A percentile compares a stretch with the other conserved stretches of the same genome.
Conservation (phyloP, 164 flowering plant genomes). For the Vitis amurensis region DNA sequence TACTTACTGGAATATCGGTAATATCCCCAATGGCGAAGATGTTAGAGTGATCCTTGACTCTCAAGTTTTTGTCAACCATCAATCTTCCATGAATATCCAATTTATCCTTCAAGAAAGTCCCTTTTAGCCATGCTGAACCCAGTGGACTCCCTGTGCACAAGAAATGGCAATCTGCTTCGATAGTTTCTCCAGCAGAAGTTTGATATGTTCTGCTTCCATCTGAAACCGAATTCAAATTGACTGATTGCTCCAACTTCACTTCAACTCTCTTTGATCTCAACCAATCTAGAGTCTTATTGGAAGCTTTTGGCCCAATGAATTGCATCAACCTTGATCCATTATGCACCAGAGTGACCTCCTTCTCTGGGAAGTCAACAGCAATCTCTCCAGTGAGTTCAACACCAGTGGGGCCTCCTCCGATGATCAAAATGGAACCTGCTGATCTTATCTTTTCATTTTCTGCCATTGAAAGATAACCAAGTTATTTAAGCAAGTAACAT, state of each 20-base stretch:
- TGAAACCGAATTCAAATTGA: conserved; percentile 32
- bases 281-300: conserved; percentile 69
- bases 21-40: conserved; percentile 85
- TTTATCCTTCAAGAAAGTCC: conserved; percentile 41
- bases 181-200: conserved; percentile 54
- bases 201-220: conserved; percentile 37
- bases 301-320: conserved; percentile 73
- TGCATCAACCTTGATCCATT: conserved; percentile 68
- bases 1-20: conserved; percentile 66
- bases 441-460: conserved; percentile 58
- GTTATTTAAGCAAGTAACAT: not conserved
- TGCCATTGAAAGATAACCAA: conserved; percentile 22
- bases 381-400: conserved; percentile 93
- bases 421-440: conserved; percentile 61
- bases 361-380: conserved; percentile 69
- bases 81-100: conserved; percentile 62
- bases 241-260: conserved; percentile 54
- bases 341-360: conserved; percentile 71
- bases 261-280: conserved; percentile 65
- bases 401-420: conserved; percentile 96
- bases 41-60: conserved; percentile 64
- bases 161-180: conserved; percentile 75
- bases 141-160: conserved; percentile 61
- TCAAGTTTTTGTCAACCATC: conserved; percentile 65
- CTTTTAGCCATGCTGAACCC: conserved; percentile 65